phyloP scores from a whole-genome alignment of 2,329 filamentous ascomycete genomes.

The Aspergillus sp. region DNA sequence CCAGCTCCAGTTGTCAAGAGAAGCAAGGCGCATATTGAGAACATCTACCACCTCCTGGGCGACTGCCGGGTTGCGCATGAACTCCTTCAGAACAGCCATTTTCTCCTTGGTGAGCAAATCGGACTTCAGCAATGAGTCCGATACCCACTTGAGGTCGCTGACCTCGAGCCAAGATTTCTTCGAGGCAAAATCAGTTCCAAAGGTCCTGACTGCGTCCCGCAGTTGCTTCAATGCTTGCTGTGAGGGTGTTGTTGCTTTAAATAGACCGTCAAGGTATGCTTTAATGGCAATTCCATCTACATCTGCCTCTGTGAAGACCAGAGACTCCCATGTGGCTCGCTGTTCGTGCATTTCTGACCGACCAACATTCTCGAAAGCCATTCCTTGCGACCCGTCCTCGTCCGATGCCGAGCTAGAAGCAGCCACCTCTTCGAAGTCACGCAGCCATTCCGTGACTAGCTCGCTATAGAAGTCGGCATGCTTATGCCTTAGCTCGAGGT shows the following conservation, averaged over 20 bases:
- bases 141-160: slow-evolving; percentile 46
- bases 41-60: slow-evolving; percentile 58
- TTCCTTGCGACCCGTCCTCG: slow-evolving; percentile 33
- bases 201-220: slow-evolving; percentile 40
- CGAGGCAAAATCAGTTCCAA: slow-evolving; percentile 35
- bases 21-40: slow-evolving; percentile 57
- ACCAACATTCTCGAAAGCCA: slow-evolving; percentile 52
- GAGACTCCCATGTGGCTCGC: slow-evolving; percentile 56
- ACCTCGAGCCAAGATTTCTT: slow-evolving; percentile 44
- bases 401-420: slow-evolving; percentile 16
- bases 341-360: slow-evolving; percentile 57
- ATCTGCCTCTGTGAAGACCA: slow-evolving; percentile 53
- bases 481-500: slow-evolving; percentile 57
- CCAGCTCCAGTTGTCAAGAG: slow-evolving; percentile 57
- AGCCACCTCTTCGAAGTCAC: slow-evolving; percentile 33
- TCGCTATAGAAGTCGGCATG: slow-evolving; percentile 59
- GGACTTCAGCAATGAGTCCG: slow-evolving; percentile 51
- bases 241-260: slow-evolving; percentile 45
- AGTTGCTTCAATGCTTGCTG: slow-evolving; percentile 48
- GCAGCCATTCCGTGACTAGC: slow-evolving; percentile 58
- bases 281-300: slow-evolving; percentile 51
- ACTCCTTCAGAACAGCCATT: slow-evolving; percentile 52
- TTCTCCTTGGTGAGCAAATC: slow-evolving; percentile 58
- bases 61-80: slow-evolving; percentile 52
- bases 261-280: slow-evolving; percentile 55